Evolutionary conservation across 257 asterid genomes (phyloP).

Genomic region (Salvia rosmarinus): DNA sequence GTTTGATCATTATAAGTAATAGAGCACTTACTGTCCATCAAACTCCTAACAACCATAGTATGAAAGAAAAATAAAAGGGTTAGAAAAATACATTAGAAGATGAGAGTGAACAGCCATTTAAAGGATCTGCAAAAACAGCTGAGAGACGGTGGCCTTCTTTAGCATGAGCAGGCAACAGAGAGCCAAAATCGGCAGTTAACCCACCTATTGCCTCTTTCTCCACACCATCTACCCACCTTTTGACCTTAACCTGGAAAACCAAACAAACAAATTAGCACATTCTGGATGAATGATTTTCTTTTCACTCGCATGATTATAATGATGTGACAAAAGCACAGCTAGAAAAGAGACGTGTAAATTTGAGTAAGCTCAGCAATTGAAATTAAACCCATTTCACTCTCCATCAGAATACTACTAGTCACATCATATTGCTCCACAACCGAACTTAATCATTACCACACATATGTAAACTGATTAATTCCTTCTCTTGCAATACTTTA

Average conservation of each 20-base stretch:
- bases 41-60: conserved; percentile 19
- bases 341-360: neutral
- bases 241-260: conserved; percentile 69
- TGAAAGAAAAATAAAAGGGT: conserved; percentile 5
- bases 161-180: conserved; percentile 58
- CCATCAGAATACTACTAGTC: neutral
- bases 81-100: conserved; percentile 59
- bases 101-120: conserved; percentile 62
- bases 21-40: conserved; percentile 4
- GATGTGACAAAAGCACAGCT: neutral
- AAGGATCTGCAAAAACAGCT: conserved; percentile 58
- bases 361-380: neutral
- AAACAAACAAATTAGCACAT: conserved; percentile 16
- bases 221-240: conserved; percentile 62
- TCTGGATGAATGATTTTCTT: neutral
- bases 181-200: conserved; percentile 77
- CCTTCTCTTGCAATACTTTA: neutral
- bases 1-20: neutral
- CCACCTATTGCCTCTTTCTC: conserved; percentile 66
- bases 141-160: conserved; percentile 52
- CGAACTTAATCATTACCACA: conserved; percentile 11
- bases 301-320: neutral
- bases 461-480: neutral
- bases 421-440: neutral
- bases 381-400: neutral